phyloP scores from a whole-genome alignment of 2,329 filamentous ascomycete genomes.

The Alternaria ethzedia region DNA sequence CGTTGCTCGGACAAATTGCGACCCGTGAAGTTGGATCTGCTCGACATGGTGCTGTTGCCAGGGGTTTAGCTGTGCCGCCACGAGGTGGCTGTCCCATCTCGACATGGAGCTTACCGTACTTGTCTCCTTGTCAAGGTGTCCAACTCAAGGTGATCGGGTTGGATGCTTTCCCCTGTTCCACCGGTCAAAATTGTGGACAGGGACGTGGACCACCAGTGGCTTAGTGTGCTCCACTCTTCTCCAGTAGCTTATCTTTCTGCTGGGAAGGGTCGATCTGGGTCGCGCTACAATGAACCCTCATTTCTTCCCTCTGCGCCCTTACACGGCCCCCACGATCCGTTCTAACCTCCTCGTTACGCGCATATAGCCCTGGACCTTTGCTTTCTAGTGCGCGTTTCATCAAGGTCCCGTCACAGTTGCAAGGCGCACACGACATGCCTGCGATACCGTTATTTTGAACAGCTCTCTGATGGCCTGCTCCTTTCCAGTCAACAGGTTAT shows the following conservation, averaged over 20 bases:
- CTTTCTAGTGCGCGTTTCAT: slow-evolving; percentile 6
- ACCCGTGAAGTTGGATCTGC: slow-evolving; percentile 16
- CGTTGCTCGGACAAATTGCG: slow-evolving; percentile 1
- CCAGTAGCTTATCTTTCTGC: slow-evolving; percentile 21
- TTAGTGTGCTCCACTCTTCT: slow-evolving; percentile 15
- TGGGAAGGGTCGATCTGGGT: slow-evolving; percentile 20
- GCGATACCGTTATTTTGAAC: neutral
- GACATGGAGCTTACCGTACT: neutral
- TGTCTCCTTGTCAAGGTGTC: slow-evolving; percentile 5
- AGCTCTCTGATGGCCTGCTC: neutral
- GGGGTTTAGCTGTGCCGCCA: slow-evolving; percentile 10
- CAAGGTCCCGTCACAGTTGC: neutral
- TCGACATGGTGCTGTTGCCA: slow-evolving; percentile 8
- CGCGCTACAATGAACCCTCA: slow-evolving; percentile 21
- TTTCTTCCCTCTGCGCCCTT: slow-evolving; percentile 16
- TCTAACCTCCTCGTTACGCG: slow-evolving; percentile 3
- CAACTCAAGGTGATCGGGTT: neutral
- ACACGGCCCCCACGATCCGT: slow-evolving; percentile 16
- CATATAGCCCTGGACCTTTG: neutral
- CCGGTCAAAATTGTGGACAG: slow-evolving; percentile 5
- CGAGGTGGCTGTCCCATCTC: slow-evolving; percentile 7
- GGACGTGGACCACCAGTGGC: slow-evolving; percentile 5
- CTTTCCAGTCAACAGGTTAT: neutral
- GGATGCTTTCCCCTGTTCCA: slow-evolving; percentile 4
- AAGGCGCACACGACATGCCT: neutral